Conservation (phyloP, 805 yeast species). For the Yueomyces sp. region DNA sequence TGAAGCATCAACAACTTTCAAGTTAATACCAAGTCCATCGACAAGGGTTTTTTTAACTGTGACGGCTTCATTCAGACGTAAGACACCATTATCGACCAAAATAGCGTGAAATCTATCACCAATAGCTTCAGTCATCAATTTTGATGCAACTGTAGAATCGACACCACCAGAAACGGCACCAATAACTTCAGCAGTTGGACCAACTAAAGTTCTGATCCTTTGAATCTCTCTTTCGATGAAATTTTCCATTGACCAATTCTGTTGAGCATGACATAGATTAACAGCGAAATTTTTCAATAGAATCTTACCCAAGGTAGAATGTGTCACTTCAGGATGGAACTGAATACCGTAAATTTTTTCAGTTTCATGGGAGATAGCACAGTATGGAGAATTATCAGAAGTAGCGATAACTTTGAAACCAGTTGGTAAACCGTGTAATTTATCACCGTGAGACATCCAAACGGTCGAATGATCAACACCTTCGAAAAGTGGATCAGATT, state of each 20-base stretch:
- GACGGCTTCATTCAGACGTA: slow-evolving; percentile 88
- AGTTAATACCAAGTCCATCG: slow-evolving; percentile 87
- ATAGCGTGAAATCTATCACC: slow-evolving; percentile 98
- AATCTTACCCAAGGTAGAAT: slow-evolving; percentile 80
- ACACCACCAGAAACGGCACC: slow-evolving; percentile 99
- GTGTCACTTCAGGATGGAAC: slow-evolving; percentile 99
- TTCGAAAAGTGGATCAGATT: slow-evolving; percentile 56
- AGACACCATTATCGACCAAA: slow-evolving; percentile 93
- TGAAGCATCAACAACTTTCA: slow-evolving; percentile 88
- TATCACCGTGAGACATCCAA: slow-evolving; percentile 99
- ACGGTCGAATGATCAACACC: slow-evolving; percentile 91
- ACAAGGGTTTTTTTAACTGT: slow-evolving; percentile 79
- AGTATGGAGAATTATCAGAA: slow-evolving; percentile 88
- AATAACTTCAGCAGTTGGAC: slow-evolving; percentile 96
- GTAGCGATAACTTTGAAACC: slow-evolving; percentile 85
- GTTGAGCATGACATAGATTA: slow-evolving; percentile 69
- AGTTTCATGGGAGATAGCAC: slow-evolving; percentile 72
- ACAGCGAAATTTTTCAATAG: slow-evolving; percentile 88
- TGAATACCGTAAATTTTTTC: slow-evolving; percentile 85
- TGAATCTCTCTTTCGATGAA: slow-evolving; percentile 93
- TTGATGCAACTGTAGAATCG: slow-evolving; percentile 98
- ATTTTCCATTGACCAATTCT: slow-evolving; percentile 97
- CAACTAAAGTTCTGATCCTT: slow-evolving; percentile 82
- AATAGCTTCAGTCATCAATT: slow-evolving; percentile 94
- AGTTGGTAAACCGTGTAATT: slow-evolving; percentile 76